Evolutionary conservation across 192 early-diverging fungal genomes (phyloP), one percentile per base, ranked within the genome.

Genomic region (Rhizophagus sp.): DNA sequence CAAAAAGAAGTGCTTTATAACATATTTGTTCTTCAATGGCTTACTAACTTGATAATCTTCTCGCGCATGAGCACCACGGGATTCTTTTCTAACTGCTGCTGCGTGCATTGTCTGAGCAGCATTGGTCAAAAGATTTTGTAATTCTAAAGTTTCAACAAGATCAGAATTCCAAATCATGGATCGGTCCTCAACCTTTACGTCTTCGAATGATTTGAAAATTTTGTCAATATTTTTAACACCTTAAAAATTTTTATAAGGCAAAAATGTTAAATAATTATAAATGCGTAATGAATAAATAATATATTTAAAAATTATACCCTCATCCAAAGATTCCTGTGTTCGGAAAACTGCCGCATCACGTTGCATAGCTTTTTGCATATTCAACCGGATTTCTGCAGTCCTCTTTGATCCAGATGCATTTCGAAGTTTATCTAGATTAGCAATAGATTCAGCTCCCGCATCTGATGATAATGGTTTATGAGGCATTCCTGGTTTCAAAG

Each of bases 311-410:
- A 50, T 63, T 49, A 69, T 79, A 82, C 86, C 97, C 86, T 97
- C 94, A 83, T 96, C 93, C 73, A 99, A 89, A 15, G 91, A 89
- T 5, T 87, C 83, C 85, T 99, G 92, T 27, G 95, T 98, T 85
- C 97, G 88, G 93, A 99, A 99, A 52, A 99, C 97, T 76, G 97
- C 96, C 12, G 97, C 97, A 84, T 99, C 93, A 85, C 83, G 91
- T 88, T 99, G 97, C 97, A 99, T 99, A 65, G 93, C 90, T 89
- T 96, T 96, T 87, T 99, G 97, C 97, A 99, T 99, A 85, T 93
- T 91, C 80, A 96, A 88, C 62, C 97, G 93, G 70, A 99, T 90
- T 36, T 91, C 90, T 36, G 97, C 93, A 19, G 97, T 98, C 15
- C 91, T 84, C 81, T 89, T 86, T 69, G 89, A 79, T 75, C 98